Percentiles rank a stretch among this genome's conserved stretches.
phyloP scores from a whole-genome alignment of 2,329 filamentous ascomycete genomes.

The Dothistroma pini region DNA sequence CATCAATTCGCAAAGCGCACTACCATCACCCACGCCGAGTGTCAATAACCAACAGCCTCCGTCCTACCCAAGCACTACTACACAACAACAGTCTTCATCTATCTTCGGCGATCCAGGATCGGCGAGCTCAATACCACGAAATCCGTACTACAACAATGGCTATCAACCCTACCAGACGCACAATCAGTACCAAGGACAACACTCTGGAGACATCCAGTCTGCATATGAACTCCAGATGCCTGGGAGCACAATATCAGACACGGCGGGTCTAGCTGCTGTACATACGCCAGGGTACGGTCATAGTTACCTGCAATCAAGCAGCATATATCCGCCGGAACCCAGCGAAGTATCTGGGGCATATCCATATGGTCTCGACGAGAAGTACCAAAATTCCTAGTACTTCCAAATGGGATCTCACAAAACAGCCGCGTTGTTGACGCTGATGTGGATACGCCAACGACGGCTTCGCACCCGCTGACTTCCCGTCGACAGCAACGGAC shows the following conservation, averaged over 20 bases:
- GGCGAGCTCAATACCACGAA: slow-evolving; percentile 17
- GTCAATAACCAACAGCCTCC: slow-evolving; percentile 15
- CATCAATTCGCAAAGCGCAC: slow-evolving; percentile 13
- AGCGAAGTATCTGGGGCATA: slow-evolving; percentile 5
- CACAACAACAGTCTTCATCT: slow-evolving; percentile 12
- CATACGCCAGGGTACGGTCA: slow-evolving; percentile 15
- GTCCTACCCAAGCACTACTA: slow-evolving; percentile 12
- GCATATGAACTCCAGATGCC: slow-evolving; percentile 16
- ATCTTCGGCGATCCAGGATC: slow-evolving; percentile 21
- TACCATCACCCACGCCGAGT: slow-evolving; percentile 19
- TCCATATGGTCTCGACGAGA: slow-evolving; percentile 5
- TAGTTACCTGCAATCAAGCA: slow-evolving; percentile 3
- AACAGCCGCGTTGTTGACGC: no score
- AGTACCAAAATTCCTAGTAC: neutral
- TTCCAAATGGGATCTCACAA: neutral
- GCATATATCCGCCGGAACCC: slow-evolving; percentile 7
- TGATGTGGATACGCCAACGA: no score
- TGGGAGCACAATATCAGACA: slow-evolving; percentile 11
- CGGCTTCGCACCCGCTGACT: no score
- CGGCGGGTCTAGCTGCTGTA: slow-evolving; percentile 6
- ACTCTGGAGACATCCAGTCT: neutral
- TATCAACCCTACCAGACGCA: slow-evolving; percentile 12
- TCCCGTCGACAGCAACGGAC: no score
- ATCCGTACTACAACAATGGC: slow-evolving; percentile 13
- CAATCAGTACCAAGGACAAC: slow-evolving; percentile 12